Percentiles rank a stretch among this genome's conserved stretches.
Conservation (phyloP, 805 yeast genomes). For the Metschnikowia anglica region DNA sequence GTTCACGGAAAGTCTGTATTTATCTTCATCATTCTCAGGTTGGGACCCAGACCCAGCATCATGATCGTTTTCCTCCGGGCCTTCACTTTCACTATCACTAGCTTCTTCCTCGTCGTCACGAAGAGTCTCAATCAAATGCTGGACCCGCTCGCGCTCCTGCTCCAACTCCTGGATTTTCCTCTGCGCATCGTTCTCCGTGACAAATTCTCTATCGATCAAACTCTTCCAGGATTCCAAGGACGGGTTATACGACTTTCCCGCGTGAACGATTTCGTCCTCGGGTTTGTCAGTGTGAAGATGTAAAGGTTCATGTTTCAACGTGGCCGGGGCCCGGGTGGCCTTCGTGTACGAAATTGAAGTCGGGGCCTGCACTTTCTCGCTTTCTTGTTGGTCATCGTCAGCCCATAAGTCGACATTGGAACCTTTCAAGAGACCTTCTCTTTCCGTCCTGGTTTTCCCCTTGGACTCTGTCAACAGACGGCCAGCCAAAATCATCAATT, state of each 20-base stretch:
- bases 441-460: slow-evolving; percentile 51
- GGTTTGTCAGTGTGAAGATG: slow-evolving; percentile 43
- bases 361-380: slow-evolving; percentile 11
- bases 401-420: slow-evolving; percentile 67
- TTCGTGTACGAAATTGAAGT: slow-evolving; percentile 32
- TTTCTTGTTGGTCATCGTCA: slow-evolving; percentile 21
- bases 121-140: slow-evolving; percentile 59
- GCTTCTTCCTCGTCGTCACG: slow-evolving; percentile 54
- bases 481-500: slow-evolving; percentile 76
- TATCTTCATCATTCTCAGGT: slow-evolving; percentile 32
- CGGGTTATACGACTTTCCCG: slow-evolving; percentile 93
- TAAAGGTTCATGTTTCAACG: slow-evolving; percentile 54
- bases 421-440: slow-evolving; percentile 61
- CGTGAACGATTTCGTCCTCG: slow-evolving; percentile 54
- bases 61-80: slow-evolving; percentile 34
- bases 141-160: slow-evolving; percentile 63
- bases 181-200: slow-evolving; percentile 64
- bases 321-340: slow-evolving; percentile 53
- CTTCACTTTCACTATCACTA: slow-evolving; percentile 33
- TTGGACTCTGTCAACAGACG: slow-evolving; percentile 56
- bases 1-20: slow-evolving; percentile 62
- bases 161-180: slow-evolving; percentile 58
- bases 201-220: slow-evolving; percentile 65
- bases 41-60: slow-evolving; percentile 40
- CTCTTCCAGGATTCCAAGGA: slow-evolving; percentile 77